Conservation (phyloP, 2,329 filamentous ascomycete genomes). For the Verticillium dahliae region DNA sequence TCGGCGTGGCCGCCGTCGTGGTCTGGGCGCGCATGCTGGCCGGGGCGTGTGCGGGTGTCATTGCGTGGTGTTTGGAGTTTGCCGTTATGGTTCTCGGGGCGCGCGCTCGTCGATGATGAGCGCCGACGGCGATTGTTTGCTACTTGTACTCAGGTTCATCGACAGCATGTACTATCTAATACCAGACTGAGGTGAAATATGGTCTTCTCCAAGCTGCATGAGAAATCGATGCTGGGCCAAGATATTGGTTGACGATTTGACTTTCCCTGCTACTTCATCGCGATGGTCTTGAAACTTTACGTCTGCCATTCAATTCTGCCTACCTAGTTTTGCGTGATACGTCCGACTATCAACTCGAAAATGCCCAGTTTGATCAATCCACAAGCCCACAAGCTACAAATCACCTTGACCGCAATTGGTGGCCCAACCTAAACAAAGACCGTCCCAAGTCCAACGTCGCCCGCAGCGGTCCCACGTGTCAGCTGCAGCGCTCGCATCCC, state of each 20-base stretch:
- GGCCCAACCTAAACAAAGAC: not conserved
- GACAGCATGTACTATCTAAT: not conserved
- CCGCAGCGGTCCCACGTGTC: not conserved
- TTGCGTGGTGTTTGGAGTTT: slow-evolving; percentile 13
- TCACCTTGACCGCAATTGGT: not conserved
- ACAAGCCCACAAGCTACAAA: too few species aligned
- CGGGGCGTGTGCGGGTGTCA: slow-evolving; percentile 13
- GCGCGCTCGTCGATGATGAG: not conserved
- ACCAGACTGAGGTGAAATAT: not conserved
- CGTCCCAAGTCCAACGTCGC: not conserved
- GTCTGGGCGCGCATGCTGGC: slow-evolving; percentile 23
- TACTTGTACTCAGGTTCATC: not conserved
- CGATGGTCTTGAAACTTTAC: too few species aligned
- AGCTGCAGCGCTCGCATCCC: not conserved
- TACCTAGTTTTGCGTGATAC: too few species aligned
- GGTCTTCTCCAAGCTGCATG: not conserved
- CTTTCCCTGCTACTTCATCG: too few species aligned
- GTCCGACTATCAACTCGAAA: too few species aligned
- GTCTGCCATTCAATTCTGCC: too few species aligned
- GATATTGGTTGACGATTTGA: too few species aligned
- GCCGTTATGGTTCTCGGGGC: slow-evolving; percentile 3
- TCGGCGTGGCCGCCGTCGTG: slow-evolving; percentile 21
- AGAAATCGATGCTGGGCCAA: too few species aligned
- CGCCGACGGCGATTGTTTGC: not conserved
- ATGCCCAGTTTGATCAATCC: too few species aligned